Base-by-base conservation (phyloP, 495 filamentous ascomycete genomes). In the Pseudevernia furfuracea region DNA sequence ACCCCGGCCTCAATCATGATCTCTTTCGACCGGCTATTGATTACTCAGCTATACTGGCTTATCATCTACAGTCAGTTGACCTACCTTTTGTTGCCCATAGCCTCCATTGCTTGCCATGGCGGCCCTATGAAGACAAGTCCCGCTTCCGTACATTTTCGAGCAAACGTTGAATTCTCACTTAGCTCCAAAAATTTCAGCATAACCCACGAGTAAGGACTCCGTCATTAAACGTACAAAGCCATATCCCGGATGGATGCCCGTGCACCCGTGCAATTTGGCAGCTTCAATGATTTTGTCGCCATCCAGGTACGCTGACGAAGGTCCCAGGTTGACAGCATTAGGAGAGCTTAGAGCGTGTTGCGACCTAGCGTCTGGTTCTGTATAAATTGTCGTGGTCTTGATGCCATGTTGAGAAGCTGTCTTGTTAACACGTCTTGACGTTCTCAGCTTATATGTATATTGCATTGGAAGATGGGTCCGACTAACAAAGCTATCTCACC, bases 41-140 rank as follows among this genome's bases (percentile, higher is more conserved):
- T 12, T 25, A 30, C 32, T 67, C 38, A 63, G 19, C 30, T 9
- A 23, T 21, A 15, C 28, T 73, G 49, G 69, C 55, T 55, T 38
- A 63, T 41, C 12, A 10, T 21, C 12, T 21, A 21, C 15, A 9
- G n/a, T n/a, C 30, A 46, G 17, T 4, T 19, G 23, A 43, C 71
- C 41, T 83, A 86, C 76, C 89, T 91, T 78, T 99, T 99, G 73
- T 96, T 90, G 48, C 94, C 94, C 94, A 99, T 97, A 43, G 92
- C 89, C 68, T 93, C 90, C 75, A 99, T 99, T 10, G 95, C 95
- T 65, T 87, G 81, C 75, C 88, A 89, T 38, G 94, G 92, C 17
- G 94, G 94, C 0, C 94, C 94, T 71, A 97, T 96, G 71, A 99
- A 99, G 44, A 91, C 85, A 56, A 99, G 78, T 4, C 95, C 95